Evolutionary conservation across 352 stramenopile species (phyloP).

Genomic region (Globisporangium iwayamae): DNA sequence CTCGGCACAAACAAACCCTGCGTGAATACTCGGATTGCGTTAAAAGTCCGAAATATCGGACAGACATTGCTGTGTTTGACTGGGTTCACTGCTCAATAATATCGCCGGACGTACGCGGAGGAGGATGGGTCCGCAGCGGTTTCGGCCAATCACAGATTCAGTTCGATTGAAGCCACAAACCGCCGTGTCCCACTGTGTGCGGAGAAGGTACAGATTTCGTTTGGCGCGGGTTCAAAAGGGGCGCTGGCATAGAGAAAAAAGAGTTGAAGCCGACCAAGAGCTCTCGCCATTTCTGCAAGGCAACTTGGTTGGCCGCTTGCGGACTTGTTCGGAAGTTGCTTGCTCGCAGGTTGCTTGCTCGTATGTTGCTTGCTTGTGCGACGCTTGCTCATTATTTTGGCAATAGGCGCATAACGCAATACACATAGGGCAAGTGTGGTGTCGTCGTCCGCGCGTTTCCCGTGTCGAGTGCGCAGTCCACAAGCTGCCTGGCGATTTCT

Average conservation of each 20-base stretch:
- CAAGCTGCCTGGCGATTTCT: neutral
- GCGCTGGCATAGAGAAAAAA: constrained; percentile 2
- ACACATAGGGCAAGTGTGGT: neutral
- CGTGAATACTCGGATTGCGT: neutral
- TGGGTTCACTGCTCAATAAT: constrained; percentile 7
- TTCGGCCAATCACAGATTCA: constrained; percentile 8
- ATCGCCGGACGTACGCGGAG: constrained; percentile 1
- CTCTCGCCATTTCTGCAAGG: neutral
- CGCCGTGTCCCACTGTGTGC: neutral
- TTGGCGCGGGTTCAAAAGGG: constrained; percentile 3
- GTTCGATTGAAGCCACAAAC: constrained; percentile 13
- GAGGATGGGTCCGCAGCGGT: neutral
- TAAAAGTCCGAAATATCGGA: no score
- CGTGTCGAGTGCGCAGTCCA: neutral
- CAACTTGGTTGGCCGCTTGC: no score
- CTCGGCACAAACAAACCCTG: neutral
- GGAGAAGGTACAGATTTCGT: neutral
- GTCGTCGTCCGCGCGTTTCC: neutral
- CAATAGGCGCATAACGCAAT: neutral
- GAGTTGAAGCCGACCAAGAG: constrained; percentile 1
- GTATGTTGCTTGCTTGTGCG: neutral
- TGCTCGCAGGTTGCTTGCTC: neutral
- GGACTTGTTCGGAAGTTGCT: no score
- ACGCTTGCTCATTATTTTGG: constrained; percentile 4
- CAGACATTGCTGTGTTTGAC: neutral